These are phyloP conservation scores for Rhazya stricta DNA, from an alignment of 257 asterid genomes.

Conservation along the genomic window DNA sequence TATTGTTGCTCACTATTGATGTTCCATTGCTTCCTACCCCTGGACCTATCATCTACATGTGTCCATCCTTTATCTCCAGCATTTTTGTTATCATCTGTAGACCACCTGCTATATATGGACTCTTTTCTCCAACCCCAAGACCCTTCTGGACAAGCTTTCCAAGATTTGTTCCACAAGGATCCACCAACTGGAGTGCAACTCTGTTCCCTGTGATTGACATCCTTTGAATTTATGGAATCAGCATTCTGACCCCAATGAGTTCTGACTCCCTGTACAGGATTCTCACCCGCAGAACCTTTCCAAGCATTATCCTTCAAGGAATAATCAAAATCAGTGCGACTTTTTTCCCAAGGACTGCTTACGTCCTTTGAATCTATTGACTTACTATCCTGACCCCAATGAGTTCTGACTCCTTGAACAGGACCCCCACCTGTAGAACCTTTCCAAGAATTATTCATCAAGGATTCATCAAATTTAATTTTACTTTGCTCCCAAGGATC, in stretches of 20 bases:
- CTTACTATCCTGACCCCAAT: neutral
- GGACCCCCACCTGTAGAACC: constrained; percentile 13
- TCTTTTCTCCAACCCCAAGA: constrained; percentile 39
- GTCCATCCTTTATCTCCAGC: constrained; percentile 42
- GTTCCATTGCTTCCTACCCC: constrained; percentile 31
- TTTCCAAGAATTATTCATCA: constrained; percentile 43
- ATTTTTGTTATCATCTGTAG: constrained; percentile 17
- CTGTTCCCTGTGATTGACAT: neutral
- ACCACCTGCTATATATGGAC: constrained; percentile 16
- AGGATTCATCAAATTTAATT: constrained; percentile 25
- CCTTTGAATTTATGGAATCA: neutral
- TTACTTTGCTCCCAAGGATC: neutral
- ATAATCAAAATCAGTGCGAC: constrained; percentile 21
- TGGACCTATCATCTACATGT: constrained; percentile 21
- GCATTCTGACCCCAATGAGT: neutral
- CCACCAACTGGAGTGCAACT: neutral
- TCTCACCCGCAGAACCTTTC: constrained; percentile 27
- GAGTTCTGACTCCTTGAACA: neutral
- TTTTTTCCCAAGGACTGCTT: neutral
- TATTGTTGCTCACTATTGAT: constrained; percentile 24
- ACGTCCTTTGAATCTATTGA: neutral
- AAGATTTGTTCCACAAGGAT: constrained; percentile 11
- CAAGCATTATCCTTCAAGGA: constrained; percentile 39
- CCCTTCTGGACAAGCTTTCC: constrained; percentile 21
- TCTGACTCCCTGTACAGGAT: neutral